A percentile compares a stretch with the other conserved stretches of the same genome.
Conservation (phyloP, 306 rosid genomes). For the Cotoneaster glaucophyllus region DNA sequence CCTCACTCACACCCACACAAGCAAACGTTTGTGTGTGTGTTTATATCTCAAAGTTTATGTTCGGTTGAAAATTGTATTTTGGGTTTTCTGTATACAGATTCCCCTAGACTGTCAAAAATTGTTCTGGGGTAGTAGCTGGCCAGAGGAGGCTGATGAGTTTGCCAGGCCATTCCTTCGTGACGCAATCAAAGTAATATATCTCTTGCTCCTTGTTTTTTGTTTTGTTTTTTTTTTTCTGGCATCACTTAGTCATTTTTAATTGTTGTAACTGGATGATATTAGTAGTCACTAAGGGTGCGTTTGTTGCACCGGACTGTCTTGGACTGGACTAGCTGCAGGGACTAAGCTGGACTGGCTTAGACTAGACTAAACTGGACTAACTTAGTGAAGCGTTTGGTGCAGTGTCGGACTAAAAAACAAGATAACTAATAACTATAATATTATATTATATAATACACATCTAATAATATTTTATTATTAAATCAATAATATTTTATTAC, state of each 20-base stretch:
- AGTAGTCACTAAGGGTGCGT: background rate
- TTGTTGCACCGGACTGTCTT: too few species aligned
- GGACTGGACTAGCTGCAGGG: too few species aligned
- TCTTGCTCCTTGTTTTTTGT: too few species aligned
- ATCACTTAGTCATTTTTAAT: background rate
- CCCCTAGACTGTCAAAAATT: conserved; percentile 90
- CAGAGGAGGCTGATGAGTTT: conserved; percentile 90
- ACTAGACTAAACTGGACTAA: too few species aligned
- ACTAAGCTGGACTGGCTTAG: too few species aligned
- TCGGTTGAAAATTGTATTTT: background rate
- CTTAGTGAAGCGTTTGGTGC: too few species aligned
- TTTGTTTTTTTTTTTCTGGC: background rate
- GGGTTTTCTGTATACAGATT: conserved; percentile 42
- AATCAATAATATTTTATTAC: too few species aligned
- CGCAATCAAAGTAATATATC: conserved; percentile 60
- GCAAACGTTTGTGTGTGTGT: too few species aligned
- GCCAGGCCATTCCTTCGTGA: conserved; percentile 82
- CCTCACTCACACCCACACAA: background rate
- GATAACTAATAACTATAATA: too few species aligned
- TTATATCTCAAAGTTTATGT: background rate
- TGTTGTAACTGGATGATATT: background rate
- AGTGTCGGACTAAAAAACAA: too few species aligned
- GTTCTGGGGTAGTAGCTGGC: conserved; percentile 99
- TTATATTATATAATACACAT: too few species aligned
- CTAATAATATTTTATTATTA: too few species aligned